Percentiles rank a stretch among this genome's conserved stretches.
Evolutionary conservation across 2,329 filamentous ascomycete genomes (phyloP).

Genomic region (Ophiostoma perfectum): DNA sequence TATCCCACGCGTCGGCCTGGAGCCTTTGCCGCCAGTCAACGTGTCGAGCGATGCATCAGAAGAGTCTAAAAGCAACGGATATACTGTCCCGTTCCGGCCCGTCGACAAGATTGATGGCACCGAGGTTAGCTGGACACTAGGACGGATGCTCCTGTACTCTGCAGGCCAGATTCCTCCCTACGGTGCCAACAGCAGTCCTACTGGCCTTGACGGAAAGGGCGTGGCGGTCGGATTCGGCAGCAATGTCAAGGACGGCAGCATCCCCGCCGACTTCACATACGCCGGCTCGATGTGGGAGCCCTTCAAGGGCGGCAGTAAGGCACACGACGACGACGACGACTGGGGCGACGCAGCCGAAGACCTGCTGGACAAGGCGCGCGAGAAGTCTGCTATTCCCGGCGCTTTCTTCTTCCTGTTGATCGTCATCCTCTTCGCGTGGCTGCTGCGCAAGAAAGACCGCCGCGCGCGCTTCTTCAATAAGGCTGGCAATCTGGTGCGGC

Average conservation of each 20-base stretch:
- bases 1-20: constrained; percentile 76
- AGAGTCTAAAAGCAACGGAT: constrained; percentile 47
- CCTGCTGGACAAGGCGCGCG: constrained; percentile 60
- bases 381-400: constrained; percentile 65
- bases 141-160: constrained; percentile 93
- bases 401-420: constrained; percentile 74
- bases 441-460: constrained; percentile 75
- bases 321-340: constrained; percentile 52
- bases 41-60: constrained; percentile 65
- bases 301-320: constrained; percentile 47
- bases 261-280: constrained; percentile 76
- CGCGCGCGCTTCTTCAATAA: constrained; percentile 57
- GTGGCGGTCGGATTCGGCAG: constrained; percentile 89
- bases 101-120: constrained; percentile 86
- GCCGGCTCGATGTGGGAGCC: constrained; percentile 56
- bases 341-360: constrained; percentile 50
- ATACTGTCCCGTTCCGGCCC: constrained; percentile 80
- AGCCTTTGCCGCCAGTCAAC: constrained; percentile 59
- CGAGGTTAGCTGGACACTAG: constrained; percentile 95
- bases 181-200: constrained; percentile 29
- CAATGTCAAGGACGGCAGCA: constrained; percentile 57
- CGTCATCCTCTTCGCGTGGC: constrained; percentile 60
- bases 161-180: constrained; percentile 74
- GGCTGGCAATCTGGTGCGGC: constrained; percentile 40
- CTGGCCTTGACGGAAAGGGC: constrained; percentile 35